phyloP scores from a whole-genome alignment of 2,329 filamentous ascomycete genomes.

The Colletotrichum falcatum region DNA sequence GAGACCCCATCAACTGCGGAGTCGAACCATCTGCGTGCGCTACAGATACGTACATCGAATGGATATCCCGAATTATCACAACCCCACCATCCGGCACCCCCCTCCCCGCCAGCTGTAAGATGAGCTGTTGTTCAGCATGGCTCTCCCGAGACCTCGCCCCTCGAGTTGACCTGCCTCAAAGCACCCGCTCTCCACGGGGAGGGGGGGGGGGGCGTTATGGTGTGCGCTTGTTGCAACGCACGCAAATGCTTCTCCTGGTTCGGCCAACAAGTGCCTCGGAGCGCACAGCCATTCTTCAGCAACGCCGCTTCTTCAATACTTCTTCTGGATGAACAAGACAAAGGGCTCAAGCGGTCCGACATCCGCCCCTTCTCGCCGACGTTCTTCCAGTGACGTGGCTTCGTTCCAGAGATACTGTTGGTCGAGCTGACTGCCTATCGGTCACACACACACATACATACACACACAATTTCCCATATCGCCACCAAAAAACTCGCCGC shows the following conservation, averaged over 20 bases:
- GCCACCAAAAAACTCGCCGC: constrained; percentile 31
- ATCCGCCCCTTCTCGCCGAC: constrained; percentile 23
- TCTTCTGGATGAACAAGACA: not conserved
- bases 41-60: constrained; percentile 26
- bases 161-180: constrained; percentile 18
- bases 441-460: constrained; percentile 20
- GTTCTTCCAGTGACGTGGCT: constrained; percentile 11
- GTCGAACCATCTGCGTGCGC: constrained; percentile 19
- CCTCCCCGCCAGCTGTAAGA: constrained; percentile 33
- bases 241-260: constrained; percentile 3
- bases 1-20: constrained; percentile 32
- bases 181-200: not conserved
- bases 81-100: constrained; percentile 35
- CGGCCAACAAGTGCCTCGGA: not conserved
- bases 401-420: constrained; percentile 7
- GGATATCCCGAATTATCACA: constrained; percentile 37
- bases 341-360: constrained; percentile 14
- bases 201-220: not conserved
- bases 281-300: constrained; percentile 14
- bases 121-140: constrained; percentile 22
- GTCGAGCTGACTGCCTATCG: constrained; percentile 21
- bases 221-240: not conserved
- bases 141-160: constrained; percentile 7
- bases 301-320: constrained; percentile 7
- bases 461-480: constrained; percentile 7